Evolutionary conservation across 139 green algal species (phyloP).

Genomic region (Dunaliella sp.): DNA sequence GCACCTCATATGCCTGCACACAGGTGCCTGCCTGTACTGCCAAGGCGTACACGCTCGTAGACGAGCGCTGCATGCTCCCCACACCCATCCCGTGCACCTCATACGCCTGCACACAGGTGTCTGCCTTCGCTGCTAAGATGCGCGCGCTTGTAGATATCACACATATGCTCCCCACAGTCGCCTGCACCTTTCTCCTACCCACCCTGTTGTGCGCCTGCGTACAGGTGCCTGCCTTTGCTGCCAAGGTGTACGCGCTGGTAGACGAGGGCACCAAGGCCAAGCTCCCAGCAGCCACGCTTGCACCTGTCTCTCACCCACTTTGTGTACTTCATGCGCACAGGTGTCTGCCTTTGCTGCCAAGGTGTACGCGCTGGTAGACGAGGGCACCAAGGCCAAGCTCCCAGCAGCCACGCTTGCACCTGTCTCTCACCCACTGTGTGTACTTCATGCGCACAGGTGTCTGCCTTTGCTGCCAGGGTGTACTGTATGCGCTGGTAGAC

Average conservation of each 20-base stretch:
- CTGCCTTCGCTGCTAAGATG: constrained; percentile 42
- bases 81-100: no score
- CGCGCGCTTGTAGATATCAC: constrained; percentile 42
- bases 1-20: no score
- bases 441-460: constrained; percentile 11
- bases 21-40: no score
- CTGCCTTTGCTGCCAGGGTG: constrained; percentile 41
- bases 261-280: constrained; percentile 23
- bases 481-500: constrained; percentile 29
- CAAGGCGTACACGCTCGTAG: no score
- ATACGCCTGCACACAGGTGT: constrained; percentile 30
- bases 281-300: constrained; percentile 4
- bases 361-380: constrained; percentile 42
- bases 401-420: constrained; percentile 10
- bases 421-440: no score
- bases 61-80: no score
- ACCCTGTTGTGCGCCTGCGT: no score
- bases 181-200: no score
- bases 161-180: no score
- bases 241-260: constrained; percentile 45
- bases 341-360: constrained; percentile 39
- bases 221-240: constrained; percentile 35
- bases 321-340: neutral
- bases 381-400: constrained; percentile 18
- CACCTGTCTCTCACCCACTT: no score